Evolutionary conservation across 495 filamentous ascomycete genomes (phyloP), one percentile per base, ranked within the genome.

Genomic region (Podospora pseudopauciseta): DNA sequence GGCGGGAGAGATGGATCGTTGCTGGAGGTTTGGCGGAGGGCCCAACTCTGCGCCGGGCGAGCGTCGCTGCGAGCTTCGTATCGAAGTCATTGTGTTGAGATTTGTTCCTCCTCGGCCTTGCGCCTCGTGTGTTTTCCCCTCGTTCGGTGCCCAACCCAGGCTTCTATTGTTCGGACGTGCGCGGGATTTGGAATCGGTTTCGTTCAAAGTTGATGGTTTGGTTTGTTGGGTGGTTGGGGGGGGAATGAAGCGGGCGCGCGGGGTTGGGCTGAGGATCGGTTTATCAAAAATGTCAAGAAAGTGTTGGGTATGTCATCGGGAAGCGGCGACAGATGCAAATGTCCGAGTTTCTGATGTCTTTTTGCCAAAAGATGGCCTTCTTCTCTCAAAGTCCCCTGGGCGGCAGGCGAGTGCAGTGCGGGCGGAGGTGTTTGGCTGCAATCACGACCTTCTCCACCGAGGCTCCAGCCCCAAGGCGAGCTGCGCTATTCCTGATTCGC

Each of bases 1-100:
- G 54, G 73, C 75, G 23, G 81, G 80, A 28, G 81, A 82, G 28
- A 82, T 81, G 23, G 78, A 73, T 34, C 80, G 78, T 57, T 73
- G 70, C 74, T 75, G 77, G 63, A 80, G 72, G 68, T 70, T 80
- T 32, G 82, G 79, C 63, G 81, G 72, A 49, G 72, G 71, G 20
- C 78, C 81, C 67, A 78, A 78, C 28, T 85, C 83, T 28, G 78
- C 79, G 53, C 77, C 81, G 20, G 84, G 84, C 63, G 84, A 85
- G 70, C 83, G 78, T 59, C 84, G 79, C 68, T 84, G 81, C 67
- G 80, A 78, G 6, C 73, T 68, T 55, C 71, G 74, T 64, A 79
- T 73, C 53, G 76, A 72, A 70, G 81, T 82, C 80, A 83, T 83
- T 1, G 3, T 61, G 4, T 61, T 60, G 13, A 19, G 23, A 23